phyloP scores from a whole-genome alignment of 345 rosid species.

The Balakata baccata region DNA sequence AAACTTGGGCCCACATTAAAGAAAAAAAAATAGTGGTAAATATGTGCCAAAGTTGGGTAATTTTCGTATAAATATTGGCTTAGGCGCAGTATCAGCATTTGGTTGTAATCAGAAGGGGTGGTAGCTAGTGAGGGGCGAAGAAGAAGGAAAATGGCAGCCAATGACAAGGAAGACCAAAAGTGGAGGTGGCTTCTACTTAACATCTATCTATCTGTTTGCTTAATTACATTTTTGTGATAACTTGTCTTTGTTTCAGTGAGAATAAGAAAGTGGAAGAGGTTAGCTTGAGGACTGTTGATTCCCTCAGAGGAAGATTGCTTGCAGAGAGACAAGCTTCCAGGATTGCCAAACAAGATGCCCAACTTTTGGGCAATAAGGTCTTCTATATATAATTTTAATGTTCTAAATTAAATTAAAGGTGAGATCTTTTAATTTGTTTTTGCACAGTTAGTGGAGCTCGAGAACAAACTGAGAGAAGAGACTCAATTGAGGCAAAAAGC shows the following conservation, averaged over 20 bases:
- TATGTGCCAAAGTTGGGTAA: no score
- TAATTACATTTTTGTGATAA: neutral
- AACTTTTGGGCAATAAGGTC: conserved; percentile 57
- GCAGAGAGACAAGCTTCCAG: conserved; percentile 88
- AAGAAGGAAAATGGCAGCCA: conserved; percentile 30
- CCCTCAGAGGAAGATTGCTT: conserved; percentile 78
- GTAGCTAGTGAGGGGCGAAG: no score
- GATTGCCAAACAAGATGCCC: conserved; percentile 67
- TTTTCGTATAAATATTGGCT: no score
- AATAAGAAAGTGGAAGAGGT: conserved; percentile 37
- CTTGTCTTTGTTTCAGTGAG: conserved; percentile 27
- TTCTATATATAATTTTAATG: neutral
- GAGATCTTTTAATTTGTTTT: neutral
- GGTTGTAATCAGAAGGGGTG: no score
- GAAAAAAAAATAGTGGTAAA: no score
- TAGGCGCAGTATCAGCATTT: no score
- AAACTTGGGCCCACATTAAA: no score
- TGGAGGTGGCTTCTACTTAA: conserved; percentile 32
- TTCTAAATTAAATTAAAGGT: neutral
- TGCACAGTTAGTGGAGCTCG: conserved; percentile 58
- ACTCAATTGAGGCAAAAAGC: conserved; percentile 58
- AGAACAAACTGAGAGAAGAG: conserved; percentile 63
- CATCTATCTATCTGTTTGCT: no score
- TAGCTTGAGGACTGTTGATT: conserved; percentile 54
- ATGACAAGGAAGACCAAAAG: conserved; percentile 26